Conservation (phyloP, 2,329 filamentous ascomycete genomes). For the Claviceps africana region DNA sequence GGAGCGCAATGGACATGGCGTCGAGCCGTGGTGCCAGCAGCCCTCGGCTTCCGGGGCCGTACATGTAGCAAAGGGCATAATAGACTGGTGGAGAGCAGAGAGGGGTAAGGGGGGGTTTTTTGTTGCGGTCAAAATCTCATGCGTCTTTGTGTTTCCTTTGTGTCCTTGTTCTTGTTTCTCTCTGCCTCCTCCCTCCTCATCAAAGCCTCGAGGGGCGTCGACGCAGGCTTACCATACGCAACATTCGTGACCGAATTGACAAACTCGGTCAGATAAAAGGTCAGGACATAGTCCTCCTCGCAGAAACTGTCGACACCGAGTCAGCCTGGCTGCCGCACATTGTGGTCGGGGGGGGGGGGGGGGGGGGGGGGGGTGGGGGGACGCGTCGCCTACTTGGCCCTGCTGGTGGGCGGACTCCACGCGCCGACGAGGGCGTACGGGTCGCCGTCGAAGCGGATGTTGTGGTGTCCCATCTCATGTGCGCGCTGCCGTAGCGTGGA, state of each 20-base stretch:
- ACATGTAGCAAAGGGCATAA: conserved; percentile 25
- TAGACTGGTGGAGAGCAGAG: conserved; percentile 28
- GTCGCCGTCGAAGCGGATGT: conserved; percentile 22
- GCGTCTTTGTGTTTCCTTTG: background rate
- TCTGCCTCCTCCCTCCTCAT: too few relatives aligned
- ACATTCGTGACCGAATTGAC: conserved; percentile 29
- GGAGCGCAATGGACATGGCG: conserved; percentile 26
- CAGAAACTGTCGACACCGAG: conserved; percentile 21
- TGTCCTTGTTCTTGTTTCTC: background rate
- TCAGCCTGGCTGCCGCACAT: too few relatives aligned
- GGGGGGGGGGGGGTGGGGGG: too few relatives aligned
- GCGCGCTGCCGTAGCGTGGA: too few relatives aligned
- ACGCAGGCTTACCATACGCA: conserved; percentile 26
- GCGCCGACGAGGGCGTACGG: conserved; percentile 18
- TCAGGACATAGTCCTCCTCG: conserved; percentile 35
- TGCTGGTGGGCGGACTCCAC: conserved; percentile 26
- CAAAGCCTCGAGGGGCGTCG: too few relatives aligned
- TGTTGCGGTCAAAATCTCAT: too few relatives aligned
- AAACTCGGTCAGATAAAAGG: conserved; percentile 28
- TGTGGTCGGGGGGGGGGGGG: too few relatives aligned
- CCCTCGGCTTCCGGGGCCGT: conserved; percentile 16
- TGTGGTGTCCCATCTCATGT: conserved; percentile 20
- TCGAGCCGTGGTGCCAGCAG: conserved; percentile 21
- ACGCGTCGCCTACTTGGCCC: conserved; percentile 24
- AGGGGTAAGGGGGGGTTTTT: background rate